Conservation (phyloP, 2,329 filamentous ascomycete genomes). For the Aureobasidium sp. region DNA sequence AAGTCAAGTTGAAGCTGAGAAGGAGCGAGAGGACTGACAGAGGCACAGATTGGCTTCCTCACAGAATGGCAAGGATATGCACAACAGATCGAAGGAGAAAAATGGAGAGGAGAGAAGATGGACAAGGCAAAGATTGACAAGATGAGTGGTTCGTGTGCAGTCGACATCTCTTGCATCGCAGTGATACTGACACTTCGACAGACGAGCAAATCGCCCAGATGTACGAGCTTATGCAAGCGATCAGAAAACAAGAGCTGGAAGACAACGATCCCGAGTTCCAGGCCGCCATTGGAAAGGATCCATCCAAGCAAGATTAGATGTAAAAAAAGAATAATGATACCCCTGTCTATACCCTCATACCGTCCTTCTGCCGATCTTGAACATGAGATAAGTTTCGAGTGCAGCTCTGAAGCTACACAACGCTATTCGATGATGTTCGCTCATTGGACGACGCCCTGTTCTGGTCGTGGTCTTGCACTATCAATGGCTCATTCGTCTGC, state of each 20-base stretch:
- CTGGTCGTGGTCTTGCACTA: too few relatives aligned
- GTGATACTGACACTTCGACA: constrained; percentile 43
- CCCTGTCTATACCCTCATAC: neutral
- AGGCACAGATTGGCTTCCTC: constrained; percentile 91
- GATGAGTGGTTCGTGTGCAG: constrained; percentile 80
- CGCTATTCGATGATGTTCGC: too few relatives aligned
- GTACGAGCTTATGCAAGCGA: constrained; percentile 93
- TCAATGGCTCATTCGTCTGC: too few relatives aligned
- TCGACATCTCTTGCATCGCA: neutral
- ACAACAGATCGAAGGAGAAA: constrained; percentile 88
- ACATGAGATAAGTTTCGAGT: too few relatives aligned
- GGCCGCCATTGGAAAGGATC: constrained; percentile 2
- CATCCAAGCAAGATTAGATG: constrained; percentile 4
- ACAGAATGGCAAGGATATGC: constrained; percentile 98
- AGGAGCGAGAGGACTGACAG: too few relatives aligned
- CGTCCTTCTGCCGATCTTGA: too few relatives aligned
- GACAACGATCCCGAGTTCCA: constrained; percentile 49
- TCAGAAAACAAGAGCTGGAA: constrained; percentile 60
- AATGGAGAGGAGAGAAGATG: constrained; percentile 86
- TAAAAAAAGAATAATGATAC: constrained; percentile 5
- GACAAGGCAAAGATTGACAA: constrained; percentile 88
- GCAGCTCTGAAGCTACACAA: too few relatives aligned
- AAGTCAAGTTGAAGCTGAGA: too few relatives aligned
- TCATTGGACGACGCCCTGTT: too few relatives aligned
- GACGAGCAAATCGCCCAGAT: constrained; percentile 95